Evolutionary conservation across 2,329 filamentous ascomycete genomes (phyloP).

Genomic region (Fusarium brachygibbosum): DNA sequence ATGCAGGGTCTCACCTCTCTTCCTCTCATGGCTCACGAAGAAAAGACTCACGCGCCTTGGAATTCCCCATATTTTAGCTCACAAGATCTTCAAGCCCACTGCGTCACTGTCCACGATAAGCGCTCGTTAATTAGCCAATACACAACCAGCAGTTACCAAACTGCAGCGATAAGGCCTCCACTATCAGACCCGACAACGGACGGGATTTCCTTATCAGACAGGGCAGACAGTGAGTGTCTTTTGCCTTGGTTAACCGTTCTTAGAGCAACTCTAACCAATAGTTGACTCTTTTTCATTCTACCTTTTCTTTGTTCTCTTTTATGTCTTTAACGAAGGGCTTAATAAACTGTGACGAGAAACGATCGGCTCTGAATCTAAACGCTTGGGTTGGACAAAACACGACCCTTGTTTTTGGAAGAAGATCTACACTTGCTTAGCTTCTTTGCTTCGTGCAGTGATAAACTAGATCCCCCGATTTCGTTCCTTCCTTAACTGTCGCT

Average conservation of each 20-base stretch:
- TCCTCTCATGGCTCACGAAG: neutral
- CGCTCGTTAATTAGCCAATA: constrained; percentile 42
- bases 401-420: constrained; percentile 11
- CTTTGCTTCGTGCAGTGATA: constrained; percentile 10
- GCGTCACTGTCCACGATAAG: constrained; percentile 46
- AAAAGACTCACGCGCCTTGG: constrained; percentile 33
- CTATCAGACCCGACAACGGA: constrained; percentile 38
- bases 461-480: constrained; percentile 11
- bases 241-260: constrained; percentile 20
- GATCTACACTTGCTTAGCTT: constrained; percentile 20
- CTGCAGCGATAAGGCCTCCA: constrained; percentile 37
- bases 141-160: constrained; percentile 41
- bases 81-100: constrained; percentile 44
- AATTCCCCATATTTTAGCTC: constrained; percentile 47
- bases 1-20: neutral
- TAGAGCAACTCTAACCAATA: neutral
- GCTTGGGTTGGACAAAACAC: neutral
- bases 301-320: neutral
- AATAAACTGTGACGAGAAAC: neutral
- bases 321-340: neutral
- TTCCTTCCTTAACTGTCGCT: constrained; percentile 16
- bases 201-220: constrained; percentile 24
- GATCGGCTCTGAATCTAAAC: neutral
- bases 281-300: neutral
- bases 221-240: neutral